Evolutionary conservation across 2,329 filamentous ascomycete genomes (phyloP).

Genomic region (Alternaria sp.): DNA sequence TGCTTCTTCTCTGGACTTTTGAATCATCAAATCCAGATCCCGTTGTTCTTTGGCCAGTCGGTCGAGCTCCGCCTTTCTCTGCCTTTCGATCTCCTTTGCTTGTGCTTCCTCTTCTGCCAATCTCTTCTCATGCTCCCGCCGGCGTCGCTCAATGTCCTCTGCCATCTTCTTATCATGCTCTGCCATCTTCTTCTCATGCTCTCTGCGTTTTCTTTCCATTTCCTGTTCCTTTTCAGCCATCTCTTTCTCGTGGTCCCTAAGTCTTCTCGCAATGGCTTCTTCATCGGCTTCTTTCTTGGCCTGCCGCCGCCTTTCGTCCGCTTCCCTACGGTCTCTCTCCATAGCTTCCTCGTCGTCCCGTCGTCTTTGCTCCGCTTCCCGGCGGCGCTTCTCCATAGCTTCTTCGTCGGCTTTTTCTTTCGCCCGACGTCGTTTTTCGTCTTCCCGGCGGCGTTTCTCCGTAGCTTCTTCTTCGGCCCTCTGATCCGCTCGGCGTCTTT

Average conservation of each 20-base stretch:
- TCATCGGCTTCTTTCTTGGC: neutral
- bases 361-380: neutral
- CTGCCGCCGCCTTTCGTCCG: neutral
- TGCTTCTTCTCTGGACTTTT: constrained; percentile 15
- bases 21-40: constrained; percentile 15
- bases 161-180: too few species aligned
- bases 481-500: neutral
- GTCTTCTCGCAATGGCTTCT: neutral
- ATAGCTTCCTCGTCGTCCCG: neutral
- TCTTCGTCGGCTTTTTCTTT: neutral
- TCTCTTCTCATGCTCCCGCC: constrained; percentile 2
- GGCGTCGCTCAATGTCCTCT: neutral
- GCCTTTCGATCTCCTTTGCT: constrained; percentile 1
- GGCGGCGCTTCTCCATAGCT: neutral
- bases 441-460: neutral
- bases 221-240: neutral
- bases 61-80: constrained; percentile 8
- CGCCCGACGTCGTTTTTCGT: neutral
- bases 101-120: neutral
- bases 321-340: neutral
- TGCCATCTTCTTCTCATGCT: neutral
- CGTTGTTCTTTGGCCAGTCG: constrained; percentile 1
- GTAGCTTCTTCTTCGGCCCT: neutral
- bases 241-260: neutral
- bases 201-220: constrained; percentile 6